These are phyloP conservation scores for Pseudisothecium myosuroides DNA, from an alignment of 225 moss, liverwort and hornwort genomes.

Conservation along the genomic window DNA sequence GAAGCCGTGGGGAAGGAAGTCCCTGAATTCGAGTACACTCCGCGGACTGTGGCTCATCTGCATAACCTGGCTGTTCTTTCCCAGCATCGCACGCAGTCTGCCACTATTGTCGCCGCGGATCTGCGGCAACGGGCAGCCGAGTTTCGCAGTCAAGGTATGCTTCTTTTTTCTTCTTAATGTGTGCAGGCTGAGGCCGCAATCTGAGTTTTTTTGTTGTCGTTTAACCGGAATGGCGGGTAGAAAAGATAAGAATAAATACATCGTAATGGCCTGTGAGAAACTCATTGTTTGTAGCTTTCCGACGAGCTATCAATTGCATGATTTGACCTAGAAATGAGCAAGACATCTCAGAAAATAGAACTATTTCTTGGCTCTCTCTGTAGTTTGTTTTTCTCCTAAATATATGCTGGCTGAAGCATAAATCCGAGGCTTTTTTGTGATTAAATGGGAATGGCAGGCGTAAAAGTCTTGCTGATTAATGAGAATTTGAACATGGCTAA, in stretches of 20 bases:
- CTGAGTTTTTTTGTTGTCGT: background rate
- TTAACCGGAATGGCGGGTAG: background rate
- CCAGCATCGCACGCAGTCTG: constrained; percentile 90
- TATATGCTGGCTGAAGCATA: background rate
- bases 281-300: background rate
- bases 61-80: constrained; percentile 77
- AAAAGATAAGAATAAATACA: background rate
- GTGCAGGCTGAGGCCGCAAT: background rate
- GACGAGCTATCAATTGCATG: background rate
- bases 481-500: background rate
- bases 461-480: background rate
- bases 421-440: background rate
- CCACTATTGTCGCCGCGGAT: constrained; percentile 85
- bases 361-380: background rate
- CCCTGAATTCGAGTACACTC: constrained; percentile 93
- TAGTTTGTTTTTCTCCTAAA: background rate
- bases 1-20: constrained; percentile 91
- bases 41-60: constrained; percentile 73
- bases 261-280: background rate
- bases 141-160: constrained; percentile 76
- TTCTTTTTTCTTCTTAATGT: background rate
- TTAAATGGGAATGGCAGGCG: background rate
- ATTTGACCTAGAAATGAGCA: background rate
- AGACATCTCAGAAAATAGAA: background rate
- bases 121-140: constrained; percentile 80